Base-by-base conservation (phyloP, 1,139 yeast genomes). In the Kluyveromyces sp. region DNA sequence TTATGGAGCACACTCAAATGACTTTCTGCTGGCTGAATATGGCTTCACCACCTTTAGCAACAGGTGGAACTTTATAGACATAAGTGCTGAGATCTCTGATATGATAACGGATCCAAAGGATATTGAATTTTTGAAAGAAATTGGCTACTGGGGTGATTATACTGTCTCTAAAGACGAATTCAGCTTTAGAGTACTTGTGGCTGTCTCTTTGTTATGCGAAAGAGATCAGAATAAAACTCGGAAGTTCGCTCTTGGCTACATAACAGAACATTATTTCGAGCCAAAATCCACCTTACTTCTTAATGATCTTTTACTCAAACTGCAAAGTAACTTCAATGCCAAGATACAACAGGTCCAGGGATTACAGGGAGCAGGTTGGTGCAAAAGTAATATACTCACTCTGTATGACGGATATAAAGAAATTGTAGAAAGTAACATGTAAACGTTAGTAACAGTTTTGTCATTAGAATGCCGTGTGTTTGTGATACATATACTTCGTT, bases 1-100 rank as follows among this genome's bases (percentile, higher is more conserved):
- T 43, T 92, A 92, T 60, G 97, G 97, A 0, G 81, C 95, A 0
- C 96, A 89, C 62, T 77, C 83, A 18, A 88, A 89, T 59, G 85
- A 78, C 38, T 85, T 86, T 53, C 65, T 92, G 34, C 66, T 87
- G 11, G 78, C 83, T 56, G 97, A 92, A 61, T 92, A 92, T 57
- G 97, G 97, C 1, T 92, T 89, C 65, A 70, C 72, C 15, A 63
- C 84, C 11, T 52, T 56, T 0, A 46, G 60, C 0, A 87, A 87
- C 58, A 66, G 63, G 26, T 83, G 92, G 88, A 81, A 87, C 52
- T 79, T 69, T 48, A 59, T 88, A 2, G 94, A 89, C 55, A 60
- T 89, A 6, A 66, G 85, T 0, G 58, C 63, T 0, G 63, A 67
- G 26, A 55, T 78, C 2, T 59, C 65, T 2, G 50, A 71, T 20